Evolutionary conservation across 371 early-diverging fungal genomes (phyloP).

Genomic region (Mortierella sp.): DNA sequence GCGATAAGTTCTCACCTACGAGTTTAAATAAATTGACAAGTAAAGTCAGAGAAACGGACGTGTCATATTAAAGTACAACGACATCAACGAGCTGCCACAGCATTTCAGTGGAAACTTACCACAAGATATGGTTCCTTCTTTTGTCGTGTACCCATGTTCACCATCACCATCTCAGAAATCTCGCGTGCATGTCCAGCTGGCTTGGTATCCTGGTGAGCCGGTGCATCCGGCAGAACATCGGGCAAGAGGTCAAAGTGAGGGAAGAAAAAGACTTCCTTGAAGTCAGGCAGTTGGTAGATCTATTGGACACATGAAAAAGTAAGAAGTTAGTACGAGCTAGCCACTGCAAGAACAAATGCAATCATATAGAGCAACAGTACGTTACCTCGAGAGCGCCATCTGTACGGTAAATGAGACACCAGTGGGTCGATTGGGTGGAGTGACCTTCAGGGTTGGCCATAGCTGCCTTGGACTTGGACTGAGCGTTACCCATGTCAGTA

Average conservation of each 20-base stretch:
- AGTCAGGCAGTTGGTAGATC: constrained; percentile 80
- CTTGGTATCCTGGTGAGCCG: constrained; percentile 56
- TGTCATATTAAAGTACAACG: not conserved
- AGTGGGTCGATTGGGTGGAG: constrained; percentile 58
- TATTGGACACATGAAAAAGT: constrained; percentile 18
- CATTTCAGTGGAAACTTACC: constrained; percentile 57
- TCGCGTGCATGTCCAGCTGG: constrained; percentile 59
- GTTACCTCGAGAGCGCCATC: constrained; percentile 71
- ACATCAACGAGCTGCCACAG: not conserved
- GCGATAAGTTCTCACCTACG: constrained; percentile 73
- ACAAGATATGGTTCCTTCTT: constrained; percentile 78
- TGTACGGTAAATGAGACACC: constrained; percentile 64
- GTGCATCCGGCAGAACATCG: constrained; percentile 68
- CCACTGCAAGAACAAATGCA: not conserved
- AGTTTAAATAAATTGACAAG: not conserved
- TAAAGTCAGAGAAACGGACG: not conserved
- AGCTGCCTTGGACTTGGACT: constrained; percentile 31
- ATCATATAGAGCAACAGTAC: not conserved
- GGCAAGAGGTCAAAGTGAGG: constrained; percentile 80
- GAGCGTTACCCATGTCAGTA: constrained; percentile 31
- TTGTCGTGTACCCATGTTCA: constrained; percentile 71
- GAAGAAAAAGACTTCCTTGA: constrained; percentile 74
- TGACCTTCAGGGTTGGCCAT: constrained; percentile 49
- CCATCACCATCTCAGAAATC: constrained; percentile 78
- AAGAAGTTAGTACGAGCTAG: not conserved